Evolutionary conservation across 2,329 filamentous ascomycete genomes (phyloP), one percentile per base, ranked within the genome.

Genomic region (Penicillium sp.): DNA sequence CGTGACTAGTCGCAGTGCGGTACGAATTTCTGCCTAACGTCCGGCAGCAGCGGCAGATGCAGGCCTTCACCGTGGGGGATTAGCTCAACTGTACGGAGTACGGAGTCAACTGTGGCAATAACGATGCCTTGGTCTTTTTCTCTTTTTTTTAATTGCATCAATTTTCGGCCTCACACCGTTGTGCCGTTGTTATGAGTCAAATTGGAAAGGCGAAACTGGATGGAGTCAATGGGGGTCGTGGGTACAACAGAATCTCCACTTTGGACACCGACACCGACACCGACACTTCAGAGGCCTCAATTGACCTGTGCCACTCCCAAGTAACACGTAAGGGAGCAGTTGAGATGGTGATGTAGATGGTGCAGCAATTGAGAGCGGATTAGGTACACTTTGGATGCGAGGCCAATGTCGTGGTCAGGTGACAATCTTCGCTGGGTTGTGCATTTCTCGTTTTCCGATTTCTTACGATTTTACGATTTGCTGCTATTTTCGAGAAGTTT

Each of bases 1-100:
- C 45, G 47, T 42, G 55, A 52, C 59, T 7, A 53, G 55, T 48
- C 24, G 24, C 24, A 56, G 60, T 63, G 58, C 58, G 34, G 58
- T 60, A 50, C 52, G 42, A 47, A 65, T 71, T 67, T 62, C 61
- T 72, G 67, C 69, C 60, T 61, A 63, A 64, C 59, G 53, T 54
- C 44, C 62, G 59, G 56, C 48, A 57, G 58, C 32, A 53, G 59
- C 63, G 61, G 62, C 59, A 66, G 66, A 67, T 62, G 60, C 60
- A 66, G 42, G 54, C 59, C 38, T 48, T 55, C 62, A 55, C 59
- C 55, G 52, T 46, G 32, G 49, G 60, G 34, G 34, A 36, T 13
- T n/a, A 36, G 34, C 13, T 36, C 13, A 36, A 36, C 34, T 18
- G 18, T 18, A 18, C 18, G 18, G 18, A 18, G 18, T 18, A 18